phyloP scores from a whole-genome alignment of 2,329 filamentous ascomycete genomes.

The Aspergillus flavus region DNA sequence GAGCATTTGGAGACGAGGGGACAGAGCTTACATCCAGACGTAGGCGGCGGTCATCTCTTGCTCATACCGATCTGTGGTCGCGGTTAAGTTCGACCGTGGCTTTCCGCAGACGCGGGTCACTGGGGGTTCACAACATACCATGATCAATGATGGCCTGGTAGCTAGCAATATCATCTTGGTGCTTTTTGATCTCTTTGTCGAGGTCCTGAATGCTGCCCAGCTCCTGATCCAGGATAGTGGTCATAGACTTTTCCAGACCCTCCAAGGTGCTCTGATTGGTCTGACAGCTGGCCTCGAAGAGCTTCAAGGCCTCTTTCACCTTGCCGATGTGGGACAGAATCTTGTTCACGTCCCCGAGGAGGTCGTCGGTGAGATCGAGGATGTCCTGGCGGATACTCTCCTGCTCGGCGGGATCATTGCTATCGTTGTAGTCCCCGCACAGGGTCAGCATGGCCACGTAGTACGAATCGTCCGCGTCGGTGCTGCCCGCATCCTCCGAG shows the following conservation, averaged over 20 bases:
- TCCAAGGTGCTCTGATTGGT: background rate
- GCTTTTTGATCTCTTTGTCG: background rate
- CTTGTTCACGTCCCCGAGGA: background rate
- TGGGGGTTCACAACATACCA: no score
- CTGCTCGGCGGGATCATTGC: background rate
- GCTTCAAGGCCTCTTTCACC: background rate
- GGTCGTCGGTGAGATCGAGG: background rate
- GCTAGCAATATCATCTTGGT: no score
- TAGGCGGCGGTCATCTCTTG: conserved; percentile 1
- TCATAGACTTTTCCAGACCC: conserved; percentile 1
- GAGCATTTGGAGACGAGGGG: no score
- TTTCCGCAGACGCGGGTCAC: no score
- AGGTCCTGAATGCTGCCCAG: background rate
- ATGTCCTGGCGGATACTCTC: background rate
- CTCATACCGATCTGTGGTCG: background rate
- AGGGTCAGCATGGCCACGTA: background rate
- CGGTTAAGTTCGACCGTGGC: no score
- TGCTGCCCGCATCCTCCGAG: background rate
- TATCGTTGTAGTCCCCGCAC: background rate
- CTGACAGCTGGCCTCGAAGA: background rate
- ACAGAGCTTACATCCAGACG: background rate
- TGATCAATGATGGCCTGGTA: no score
- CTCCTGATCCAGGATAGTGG: background rate
- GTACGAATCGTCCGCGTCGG: background rate
- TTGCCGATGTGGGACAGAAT: background rate